These are phyloP conservation scores for Pichia paraexigua DNA, from an alignment of 805 yeast species.

Conservation along the genomic window DNA sequence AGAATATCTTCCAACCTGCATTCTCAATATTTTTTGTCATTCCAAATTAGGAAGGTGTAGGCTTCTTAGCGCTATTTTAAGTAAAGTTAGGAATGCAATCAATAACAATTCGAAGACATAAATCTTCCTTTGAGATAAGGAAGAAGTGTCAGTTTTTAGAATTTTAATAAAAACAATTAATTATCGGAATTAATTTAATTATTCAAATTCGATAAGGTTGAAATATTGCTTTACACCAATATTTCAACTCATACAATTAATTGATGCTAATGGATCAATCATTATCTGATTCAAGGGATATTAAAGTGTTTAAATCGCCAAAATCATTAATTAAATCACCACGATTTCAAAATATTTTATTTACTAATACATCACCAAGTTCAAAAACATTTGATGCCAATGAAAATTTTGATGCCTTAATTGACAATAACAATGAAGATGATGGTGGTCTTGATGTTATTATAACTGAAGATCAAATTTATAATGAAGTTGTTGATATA, in stretches of 20 bases:
- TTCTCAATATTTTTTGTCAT: not conserved
- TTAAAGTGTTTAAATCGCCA: constrained; percentile 7
- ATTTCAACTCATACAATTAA: too few species aligned
- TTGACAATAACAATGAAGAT: not conserved
- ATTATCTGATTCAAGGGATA: not conserved
- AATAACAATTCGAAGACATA: too few species aligned
- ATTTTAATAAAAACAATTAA: too few species aligned
- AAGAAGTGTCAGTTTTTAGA: not conserved
- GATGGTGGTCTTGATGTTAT: constrained; percentile 2
- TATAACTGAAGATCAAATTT: constrained; percentile 19
- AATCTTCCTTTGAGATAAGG: not conserved
- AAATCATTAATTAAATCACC: constrained; percentile 8
- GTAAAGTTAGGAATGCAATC: not conserved
- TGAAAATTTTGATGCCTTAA: not conserved
- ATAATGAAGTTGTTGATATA: constrained; percentile 26
- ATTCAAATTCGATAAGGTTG: too few species aligned
- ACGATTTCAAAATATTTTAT: constrained; percentile 2
- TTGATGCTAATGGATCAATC: not conserved
- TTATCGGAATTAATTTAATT: too few species aligned
- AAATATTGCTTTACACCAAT: too few species aligned
- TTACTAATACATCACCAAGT: constrained; percentile 13
- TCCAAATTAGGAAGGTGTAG: not conserved
- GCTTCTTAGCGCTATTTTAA: not conserved
- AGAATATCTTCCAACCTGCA: too few species aligned
- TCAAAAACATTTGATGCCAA: not conserved